phyloP scores from a whole-genome alignment of 2,329 filamentous ascomycete species.

The Dothideomycetes sp. region DNA sequence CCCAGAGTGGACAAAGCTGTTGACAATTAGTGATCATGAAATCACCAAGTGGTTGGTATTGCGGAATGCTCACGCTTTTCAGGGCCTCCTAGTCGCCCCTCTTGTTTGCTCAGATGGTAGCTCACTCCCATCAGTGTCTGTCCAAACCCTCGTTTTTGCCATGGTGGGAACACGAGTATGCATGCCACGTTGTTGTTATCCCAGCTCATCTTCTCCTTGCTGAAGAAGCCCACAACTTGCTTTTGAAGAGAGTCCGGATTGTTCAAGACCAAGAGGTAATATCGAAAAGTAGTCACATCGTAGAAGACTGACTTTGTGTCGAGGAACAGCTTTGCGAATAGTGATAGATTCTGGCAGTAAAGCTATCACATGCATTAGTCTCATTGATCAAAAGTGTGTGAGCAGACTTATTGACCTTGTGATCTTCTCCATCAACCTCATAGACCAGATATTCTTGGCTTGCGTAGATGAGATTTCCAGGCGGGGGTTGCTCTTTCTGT shows the following conservation, averaged over 20 bases:
- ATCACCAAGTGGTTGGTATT: background rate
- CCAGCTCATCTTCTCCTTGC: conserved; percentile 98
- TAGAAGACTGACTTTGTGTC: conserved; percentile 99
- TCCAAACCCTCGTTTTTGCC: conserved; percentile 83
- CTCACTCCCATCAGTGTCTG: conserved; percentile 84
- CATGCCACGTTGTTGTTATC: conserved; percentile 97
- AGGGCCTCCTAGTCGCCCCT: conserved; percentile 77
- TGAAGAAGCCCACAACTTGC: conserved; percentile 90
- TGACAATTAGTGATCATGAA: background rate
- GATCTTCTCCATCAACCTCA: conserved; percentile 81
- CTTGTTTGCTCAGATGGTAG: conserved; percentile 79
- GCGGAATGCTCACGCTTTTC: conserved; percentile 57
- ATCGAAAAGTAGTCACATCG: conserved; percentile 87
- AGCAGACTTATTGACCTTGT: conserved; percentile 38
- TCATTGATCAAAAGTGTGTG: conserved; percentile 1
- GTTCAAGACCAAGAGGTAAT: conserved; percentile 79
- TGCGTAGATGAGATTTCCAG: conserved; percentile 67
- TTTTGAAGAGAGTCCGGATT: conserved; percentile 27
- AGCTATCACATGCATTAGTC: conserved; percentile 31
- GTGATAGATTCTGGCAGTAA: conserved; percentile 88
- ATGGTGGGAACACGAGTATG: conserved; percentile 90
- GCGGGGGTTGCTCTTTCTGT: conserved; percentile 34
- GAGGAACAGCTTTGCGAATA: conserved; percentile 95
- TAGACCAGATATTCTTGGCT: conserved; percentile 76
- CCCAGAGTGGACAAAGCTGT: conserved; percentile 70